Evolutionary conservation across 805 yeast genomes (phyloP), one percentile per base, ranked within the genome.

Genomic region (Candida jianshihensis): DNA sequence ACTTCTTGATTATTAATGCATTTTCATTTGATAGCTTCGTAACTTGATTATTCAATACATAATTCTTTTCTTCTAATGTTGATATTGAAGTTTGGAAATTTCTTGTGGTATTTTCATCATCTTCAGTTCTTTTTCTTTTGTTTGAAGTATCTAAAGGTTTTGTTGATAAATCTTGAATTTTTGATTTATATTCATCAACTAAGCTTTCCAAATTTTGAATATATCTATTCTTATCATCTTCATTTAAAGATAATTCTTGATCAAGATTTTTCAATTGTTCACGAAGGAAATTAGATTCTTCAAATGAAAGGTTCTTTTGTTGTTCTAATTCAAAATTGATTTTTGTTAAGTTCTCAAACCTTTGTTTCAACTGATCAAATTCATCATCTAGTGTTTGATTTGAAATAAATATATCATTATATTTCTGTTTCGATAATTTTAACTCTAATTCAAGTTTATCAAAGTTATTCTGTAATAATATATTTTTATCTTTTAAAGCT

Each of bases 241-340:
- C 44, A 25, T 44, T 44, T 21, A 40, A 30, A 7, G 47, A 36
- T 16, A 53, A 53, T 28, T 51, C 46, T 11, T 53, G 49, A 40
- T 73, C 79, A 31, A 73, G 51, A 21, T 67, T 68, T 36, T 75
- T 70, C 34, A 81, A 52, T 54, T 77, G 80, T 28, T 64, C 65
- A 40, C 82, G 63, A 36, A 82, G 57, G 39, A 77, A 66, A 36
- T 67, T 73, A 20, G 78, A 68, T 49, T 82, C 89, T 42, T 73
- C 75, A 18, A 61, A 48, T n/a, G 78, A 70, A 30, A 81, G 58
- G 3, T 61, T 49, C 35, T 66, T 66, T 39, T 77, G 79, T 36
- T 71, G 69, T 33, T 74, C 73, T 6, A 73, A 51, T 37, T 78
- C 70, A 57, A 41, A 55, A 34, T 62, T 63, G 6, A 64, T 37